These are phyloP conservation scores for Neofusicoccum ribis DNA, from an alignment of 2,329 filamentous ascomycete species.

Conservation along the genomic window DNA sequence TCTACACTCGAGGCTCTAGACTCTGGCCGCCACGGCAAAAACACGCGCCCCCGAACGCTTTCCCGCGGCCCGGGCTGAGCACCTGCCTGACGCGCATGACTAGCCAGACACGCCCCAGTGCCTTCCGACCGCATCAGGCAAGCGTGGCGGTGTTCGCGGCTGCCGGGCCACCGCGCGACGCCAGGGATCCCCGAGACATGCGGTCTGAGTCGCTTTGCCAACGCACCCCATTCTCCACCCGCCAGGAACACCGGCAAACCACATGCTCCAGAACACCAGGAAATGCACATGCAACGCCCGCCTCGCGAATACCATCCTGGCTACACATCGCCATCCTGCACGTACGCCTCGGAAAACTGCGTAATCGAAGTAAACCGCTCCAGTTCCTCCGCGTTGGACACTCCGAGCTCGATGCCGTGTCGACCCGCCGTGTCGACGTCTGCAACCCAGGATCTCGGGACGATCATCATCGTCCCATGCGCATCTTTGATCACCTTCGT, in stretches of 20 bases:
- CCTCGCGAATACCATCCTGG: background rate
- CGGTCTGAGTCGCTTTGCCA: constrained; percentile 14
- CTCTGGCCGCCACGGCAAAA: background rate
- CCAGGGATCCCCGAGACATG: constrained; percentile 11
- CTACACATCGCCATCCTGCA: constrained; percentile 1
- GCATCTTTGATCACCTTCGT: constrained; percentile 26
- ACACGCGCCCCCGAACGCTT: background rate
- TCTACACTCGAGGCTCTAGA: background rate
- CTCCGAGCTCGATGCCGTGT: background rate
- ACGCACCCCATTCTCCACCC: background rate
- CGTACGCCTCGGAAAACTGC: constrained; percentile 31
- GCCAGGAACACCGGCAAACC: background rate
- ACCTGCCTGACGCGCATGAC: constrained; percentile 1
- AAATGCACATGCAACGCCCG: background rate
- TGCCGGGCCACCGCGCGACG: background rate
- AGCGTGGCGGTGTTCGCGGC: constrained; percentile 13
- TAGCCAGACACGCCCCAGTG: background rate
- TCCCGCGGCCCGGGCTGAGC: background rate
- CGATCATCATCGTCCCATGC: constrained; percentile 26
- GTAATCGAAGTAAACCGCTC: constrained; percentile 31
- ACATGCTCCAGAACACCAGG: background rate
- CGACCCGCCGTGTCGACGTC: background rate
- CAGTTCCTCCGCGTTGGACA: constrained; percentile 5
- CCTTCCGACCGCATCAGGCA: background rate
- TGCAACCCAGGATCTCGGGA: constrained; percentile 29